These are phyloP conservation scores for Daphne laureola DNA, from an alignment of 441 rosid genomes.

Conservation along the genomic window DNA sequence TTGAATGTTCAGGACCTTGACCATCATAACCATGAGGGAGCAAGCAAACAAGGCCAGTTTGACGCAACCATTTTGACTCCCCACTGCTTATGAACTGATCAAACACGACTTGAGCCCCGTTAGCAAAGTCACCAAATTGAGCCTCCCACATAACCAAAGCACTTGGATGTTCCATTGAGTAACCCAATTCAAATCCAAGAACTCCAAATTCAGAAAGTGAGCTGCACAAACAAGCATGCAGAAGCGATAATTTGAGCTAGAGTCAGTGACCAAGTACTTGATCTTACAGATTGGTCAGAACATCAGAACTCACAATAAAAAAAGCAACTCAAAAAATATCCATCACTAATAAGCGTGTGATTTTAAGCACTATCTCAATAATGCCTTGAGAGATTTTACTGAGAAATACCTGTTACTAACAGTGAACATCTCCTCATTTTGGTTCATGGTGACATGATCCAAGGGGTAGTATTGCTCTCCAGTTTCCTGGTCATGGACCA, in stretches of 20 bases:
- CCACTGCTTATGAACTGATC: conserved; percentile 96
- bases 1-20: conserved; percentile 99
- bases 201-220: conserved; percentile 96
- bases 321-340: too few species aligned
- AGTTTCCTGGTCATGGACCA: conserved; percentile 91
- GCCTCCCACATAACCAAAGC: conserved; percentile 95
- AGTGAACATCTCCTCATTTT: conserved; percentile 93
- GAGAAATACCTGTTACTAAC: conserved; percentile 99
- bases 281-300: too few species aligned
- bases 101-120: conserved; percentile 95
- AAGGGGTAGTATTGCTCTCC: conserved; percentile 89
- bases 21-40: conserved; percentile 99
- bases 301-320: too few species aligned
- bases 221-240: conserved; percentile 58
- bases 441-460: conserved; percentile 75
- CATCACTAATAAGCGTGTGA: too few species aligned
- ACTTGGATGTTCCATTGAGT: conserved; percentile 94
- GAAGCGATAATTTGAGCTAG: too few species aligned
- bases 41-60: conserved; percentile 82
- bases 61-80: conserved; percentile 97
- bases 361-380: too few species aligned
- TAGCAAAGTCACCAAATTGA: conserved; percentile 93
- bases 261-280: too few species aligned
- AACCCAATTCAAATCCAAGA: conserved; percentile 96
- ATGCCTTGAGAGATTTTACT: too few species aligned